These are phyloP conservation scores for Hibiscus tridactylites DNA, from an alignment of 345 rosid species.

Conservation along the genomic window DNA sequence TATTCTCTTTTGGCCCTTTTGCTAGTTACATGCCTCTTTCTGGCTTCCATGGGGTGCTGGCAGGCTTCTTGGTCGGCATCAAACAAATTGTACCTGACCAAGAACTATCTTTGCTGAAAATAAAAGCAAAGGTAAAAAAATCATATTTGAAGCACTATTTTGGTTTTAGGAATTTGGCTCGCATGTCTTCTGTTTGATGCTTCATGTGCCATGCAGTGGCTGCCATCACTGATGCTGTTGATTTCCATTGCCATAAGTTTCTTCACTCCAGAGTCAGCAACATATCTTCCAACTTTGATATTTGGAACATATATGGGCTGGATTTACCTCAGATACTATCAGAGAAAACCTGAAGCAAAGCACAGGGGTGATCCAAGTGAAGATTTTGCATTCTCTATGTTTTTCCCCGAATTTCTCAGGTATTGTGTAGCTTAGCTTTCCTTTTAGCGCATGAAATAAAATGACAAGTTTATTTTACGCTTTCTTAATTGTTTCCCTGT, in stretches of 20 bases:
- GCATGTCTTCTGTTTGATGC: slow-evolving; percentile 12
- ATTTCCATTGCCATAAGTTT: slow-evolving; percentile 65
- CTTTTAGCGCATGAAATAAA: background rate
- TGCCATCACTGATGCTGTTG: slow-evolving; percentile 68
- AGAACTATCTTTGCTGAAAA: slow-evolving; percentile 60
- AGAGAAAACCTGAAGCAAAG: slow-evolving; percentile 80
- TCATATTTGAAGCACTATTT: background rate
- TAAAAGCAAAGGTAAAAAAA: slow-evolving; percentile 72
- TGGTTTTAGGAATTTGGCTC: background rate
- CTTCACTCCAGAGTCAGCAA: slow-evolving; percentile 58
- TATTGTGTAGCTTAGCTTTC: slow-evolving; percentile 18
- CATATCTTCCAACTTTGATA: slow-evolving; percentile 82
- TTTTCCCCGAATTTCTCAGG: slow-evolving; percentile 88
- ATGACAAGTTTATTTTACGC: slow-evolving; percentile 1
- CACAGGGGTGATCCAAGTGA: slow-evolving; percentile 90
- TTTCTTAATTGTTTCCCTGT: background rate
- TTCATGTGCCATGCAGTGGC: slow-evolving; percentile 59
- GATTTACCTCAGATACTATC: slow-evolving; percentile 86
- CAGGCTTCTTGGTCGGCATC: slow-evolving; percentile 87
- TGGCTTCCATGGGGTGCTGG: slow-evolving; percentile 85
- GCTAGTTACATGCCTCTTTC: slow-evolving; percentile 90
- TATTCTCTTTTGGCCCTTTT: slow-evolving; percentile 20
- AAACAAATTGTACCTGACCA: slow-evolving; percentile 96
- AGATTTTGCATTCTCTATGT: slow-evolving; percentile 86
- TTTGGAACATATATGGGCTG: slow-evolving; percentile 91